Base-by-base conservation (phyloP, 2,329 filamentous ascomycete genomes). In the Bipolaris victoriae region DNA sequence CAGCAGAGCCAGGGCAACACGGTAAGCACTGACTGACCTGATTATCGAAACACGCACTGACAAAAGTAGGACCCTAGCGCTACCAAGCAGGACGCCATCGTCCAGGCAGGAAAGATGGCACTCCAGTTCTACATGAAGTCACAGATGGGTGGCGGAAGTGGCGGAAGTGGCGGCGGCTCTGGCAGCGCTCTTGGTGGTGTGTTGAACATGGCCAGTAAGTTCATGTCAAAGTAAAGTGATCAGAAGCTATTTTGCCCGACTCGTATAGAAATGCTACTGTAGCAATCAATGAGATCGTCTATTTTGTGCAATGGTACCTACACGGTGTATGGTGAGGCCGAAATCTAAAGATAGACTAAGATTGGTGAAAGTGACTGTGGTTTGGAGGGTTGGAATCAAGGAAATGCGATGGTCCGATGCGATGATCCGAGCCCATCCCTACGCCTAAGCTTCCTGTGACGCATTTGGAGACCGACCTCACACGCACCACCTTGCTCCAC, bases 81-180 rank as follows among this genome's bases (percentile, higher is more conserved):
- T 5, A 90, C 86, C 78, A 97, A 97, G 84, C 87, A 97, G 78
- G 88, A 87, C 46, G 91, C 87, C 48, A 81, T 97, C 45, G 87
- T 90, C 73, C 82, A 88, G 75, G 93, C 93, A 3, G 92, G 88
- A 1, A 88, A 96, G 82, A 89, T 91, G 84, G 93, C 92, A 2
- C 77, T 97, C 68, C 92, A 96, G 84, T 90, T 97, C 86, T 97
- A 93, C 77, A 80, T 96, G 81, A 93, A 96, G 85, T 87, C 84
- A 67, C 84, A 92, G 74, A 77, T 77, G 72, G 77, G 80, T 26
- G 78, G 78, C 31, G 45, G 70, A 11, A 84, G 83, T 18, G 73
- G 78, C 29, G 45, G 70, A 13, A 73, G 79, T 29, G 73, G 77
- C 20, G 67, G 71, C 26, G 66, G 69, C 16, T 72, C 71, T 26